Base-by-base conservation (phyloP, 2,329 filamentous ascomycete genomes). In the Acrocalymma vagum region DNA sequence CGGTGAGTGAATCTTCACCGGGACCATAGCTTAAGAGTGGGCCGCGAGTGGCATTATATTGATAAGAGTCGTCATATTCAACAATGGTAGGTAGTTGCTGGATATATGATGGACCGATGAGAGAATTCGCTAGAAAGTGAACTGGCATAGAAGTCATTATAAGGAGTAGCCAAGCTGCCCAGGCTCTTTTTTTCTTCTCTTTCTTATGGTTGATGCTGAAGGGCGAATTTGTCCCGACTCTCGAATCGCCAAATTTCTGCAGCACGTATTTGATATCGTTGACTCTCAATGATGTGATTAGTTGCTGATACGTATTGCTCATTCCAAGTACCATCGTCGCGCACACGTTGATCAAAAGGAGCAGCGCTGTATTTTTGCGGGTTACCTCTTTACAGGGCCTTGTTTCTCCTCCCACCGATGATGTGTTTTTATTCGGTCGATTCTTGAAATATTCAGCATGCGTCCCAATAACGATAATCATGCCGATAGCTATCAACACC, bases 301-400 rank as follows among this genome's bases (percentile, higher is more conserved):
- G 39, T 35, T 67, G 62, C 30, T 65, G 60, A 33, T 66, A 67
- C 3, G 61, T 66, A 15, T 66, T 66, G 27, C 57, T 61, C 54
- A 63, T 63, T 8, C 62, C 60, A 5, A 67, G 42, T 5, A 64
- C 42, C 53, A 64, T 63, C 9, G 62, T 66, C 2, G 58, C 60
- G 6, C 52, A 61, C 4, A 61, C 38, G 41, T 67, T 66, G 38
- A 65, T 61, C 4, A 64, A 26, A 4, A 66, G 39, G 2, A 63
- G 44, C 9, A 60, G 28, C 3, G 40, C 53, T 5, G 56, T 60
- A 21, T 64, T 64, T 2, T 35, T 52, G 10, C 46, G 35, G 3
- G 48, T 53, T 3, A 60, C 53, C 9, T 14, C 22, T 36, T 59
- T 48, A 31, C 59, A 64, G 21, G 43, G 42, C 27, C 36, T 34